Conservation (phyloP, 257 asterid genomes). For the Craterostigma plantagineum region DNA sequence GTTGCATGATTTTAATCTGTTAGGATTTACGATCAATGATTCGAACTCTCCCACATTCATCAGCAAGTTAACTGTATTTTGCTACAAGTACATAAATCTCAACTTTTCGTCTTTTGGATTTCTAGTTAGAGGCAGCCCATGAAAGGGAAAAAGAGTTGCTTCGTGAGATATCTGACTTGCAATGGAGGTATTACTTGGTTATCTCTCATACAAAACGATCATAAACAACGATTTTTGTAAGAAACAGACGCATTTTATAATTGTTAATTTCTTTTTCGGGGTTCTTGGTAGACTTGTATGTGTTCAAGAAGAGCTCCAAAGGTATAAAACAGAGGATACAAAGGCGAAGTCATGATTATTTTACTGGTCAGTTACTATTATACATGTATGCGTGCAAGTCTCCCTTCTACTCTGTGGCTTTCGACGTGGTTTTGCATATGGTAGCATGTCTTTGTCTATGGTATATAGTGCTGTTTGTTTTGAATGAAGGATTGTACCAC, state of each 20-base stretch:
- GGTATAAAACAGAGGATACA: constrained; percentile 28
- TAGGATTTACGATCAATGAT: background rate
- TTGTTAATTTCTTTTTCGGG: constrained; percentile 8
- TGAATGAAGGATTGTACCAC: too few relatives aligned
- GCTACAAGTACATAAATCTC: background rate
- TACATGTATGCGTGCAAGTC: too few relatives aligned
- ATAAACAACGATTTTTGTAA: background rate
- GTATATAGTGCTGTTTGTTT: too few relatives aligned
- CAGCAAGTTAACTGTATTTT: constrained; percentile 10
- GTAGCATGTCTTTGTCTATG: too few relatives aligned
- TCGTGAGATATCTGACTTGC: constrained; percentile 55
- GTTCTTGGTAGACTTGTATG: constrained; percentile 17
- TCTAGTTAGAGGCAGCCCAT: constrained; percentile 63
- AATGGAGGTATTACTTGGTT: constrained; percentile 43
- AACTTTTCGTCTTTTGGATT: background rate
- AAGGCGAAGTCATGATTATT: too few relatives aligned
- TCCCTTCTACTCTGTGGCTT: too few relatives aligned
- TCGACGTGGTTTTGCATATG: too few relatives aligned
- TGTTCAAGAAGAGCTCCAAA: constrained; percentile 62
- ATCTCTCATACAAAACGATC: constrained; percentile 6
- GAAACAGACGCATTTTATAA: constrained; percentile 1
- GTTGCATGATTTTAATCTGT: too few relatives aligned
- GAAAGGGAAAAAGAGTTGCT: constrained; percentile 66
- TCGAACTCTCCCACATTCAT: constrained; percentile 18
- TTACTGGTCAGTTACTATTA: too few relatives aligned